Conservation (phyloP, 2,329 filamentous ascomycete genomes). For the Aspergillus aculeatinus region DNA sequence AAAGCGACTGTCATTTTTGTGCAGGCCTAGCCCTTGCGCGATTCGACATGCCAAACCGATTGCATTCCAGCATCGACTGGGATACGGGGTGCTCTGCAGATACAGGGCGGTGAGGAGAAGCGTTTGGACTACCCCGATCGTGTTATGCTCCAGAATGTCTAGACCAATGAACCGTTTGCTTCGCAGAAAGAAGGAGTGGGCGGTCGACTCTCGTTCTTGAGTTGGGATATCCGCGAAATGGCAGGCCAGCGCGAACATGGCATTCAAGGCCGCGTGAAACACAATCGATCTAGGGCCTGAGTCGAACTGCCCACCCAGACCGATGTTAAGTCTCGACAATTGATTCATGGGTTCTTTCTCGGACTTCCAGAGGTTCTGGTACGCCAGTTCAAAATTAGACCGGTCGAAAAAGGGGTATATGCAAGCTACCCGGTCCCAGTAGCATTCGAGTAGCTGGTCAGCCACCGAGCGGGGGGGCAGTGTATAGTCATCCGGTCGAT, state of each 20-base stretch:
- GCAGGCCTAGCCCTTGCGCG: slow-evolving; percentile 45
- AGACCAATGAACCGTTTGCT: slow-evolving; percentile 37
- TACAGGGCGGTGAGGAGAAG: slow-evolving; percentile 42
- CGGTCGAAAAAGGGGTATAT: slow-evolving; percentile 49
- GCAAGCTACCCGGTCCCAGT: slow-evolving; percentile 42
- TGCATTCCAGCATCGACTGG: slow-evolving; percentile 45
- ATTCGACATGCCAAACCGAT: slow-evolving; percentile 45
- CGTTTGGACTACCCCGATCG: slow-evolving; percentile 43
- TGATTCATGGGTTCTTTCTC: slow-evolving; percentile 17
- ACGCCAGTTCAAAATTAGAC: slow-evolving; percentile 42
- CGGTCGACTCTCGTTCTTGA: slow-evolving; percentile 28
- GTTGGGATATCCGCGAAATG: slow-evolving; percentile 39
- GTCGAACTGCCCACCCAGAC: slow-evolving; percentile 34
- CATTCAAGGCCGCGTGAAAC: slow-evolving; percentile 46
- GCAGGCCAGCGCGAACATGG: slow-evolving; percentile 45
- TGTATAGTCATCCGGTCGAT: slow-evolving; percentile 32
- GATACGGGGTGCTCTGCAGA: slow-evolving; percentile 44
- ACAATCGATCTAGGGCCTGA: slow-evolving; percentile 37
- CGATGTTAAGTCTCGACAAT: slow-evolving; percentile 30
- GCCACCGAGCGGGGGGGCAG: slow-evolving; percentile 44
- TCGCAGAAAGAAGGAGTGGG: slow-evolving; percentile 37
- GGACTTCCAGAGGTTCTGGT: slow-evolving; percentile 41
- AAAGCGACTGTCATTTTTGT: slow-evolving; percentile 27
- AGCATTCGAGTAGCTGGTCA: slow-evolving; percentile 44
- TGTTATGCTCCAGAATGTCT: slow-evolving; percentile 40